phyloP scores from a whole-genome alignment of 306 rosid genomes.

The Datisca glomerata region DNA sequence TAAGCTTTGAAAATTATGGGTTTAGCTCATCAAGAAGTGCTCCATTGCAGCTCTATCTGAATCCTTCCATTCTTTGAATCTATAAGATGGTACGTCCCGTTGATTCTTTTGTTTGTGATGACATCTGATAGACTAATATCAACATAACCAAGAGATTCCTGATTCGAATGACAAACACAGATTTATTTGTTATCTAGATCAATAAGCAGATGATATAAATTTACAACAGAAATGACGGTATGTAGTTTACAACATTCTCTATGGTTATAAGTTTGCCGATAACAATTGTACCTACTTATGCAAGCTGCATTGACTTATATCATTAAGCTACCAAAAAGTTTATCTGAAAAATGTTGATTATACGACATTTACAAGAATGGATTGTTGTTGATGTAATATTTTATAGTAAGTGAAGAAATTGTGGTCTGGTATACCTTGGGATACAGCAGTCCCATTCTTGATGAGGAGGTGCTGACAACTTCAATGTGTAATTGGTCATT shows the following conservation, averaged over 20 bases:
- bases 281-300: background rate
- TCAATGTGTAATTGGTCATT: constrained; percentile 62
- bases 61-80: constrained; percentile 70
- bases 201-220: constrained; percentile 1
- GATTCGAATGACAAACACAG: constrained; percentile 32
- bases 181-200: constrained; percentile 35
- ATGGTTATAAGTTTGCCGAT: background rate
- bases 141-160: constrained; percentile 75
- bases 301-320: background rate
- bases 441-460: constrained; percentile 8
- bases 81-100: constrained; percentile 64
- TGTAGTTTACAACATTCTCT: too few species aligned
- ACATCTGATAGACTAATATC: constrained; percentile 65
- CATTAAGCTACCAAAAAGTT: background rate
- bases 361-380: too few species aligned
- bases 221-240: too few species aligned
- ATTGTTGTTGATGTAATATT: too few species aligned
- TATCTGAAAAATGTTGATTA: too few species aligned
- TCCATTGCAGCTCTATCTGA: constrained; percentile 40
- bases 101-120: constrained; percentile 65
- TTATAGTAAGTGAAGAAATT: too few species aligned
- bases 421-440: constrained; percentile 9
- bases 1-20: too few species aligned
- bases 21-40: constrained; percentile 6
- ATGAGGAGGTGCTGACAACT: constrained; percentile 19